phyloP scores from a whole-genome alignment of 805 yeast species.

The Cyberlindnera maclurae region DNA sequence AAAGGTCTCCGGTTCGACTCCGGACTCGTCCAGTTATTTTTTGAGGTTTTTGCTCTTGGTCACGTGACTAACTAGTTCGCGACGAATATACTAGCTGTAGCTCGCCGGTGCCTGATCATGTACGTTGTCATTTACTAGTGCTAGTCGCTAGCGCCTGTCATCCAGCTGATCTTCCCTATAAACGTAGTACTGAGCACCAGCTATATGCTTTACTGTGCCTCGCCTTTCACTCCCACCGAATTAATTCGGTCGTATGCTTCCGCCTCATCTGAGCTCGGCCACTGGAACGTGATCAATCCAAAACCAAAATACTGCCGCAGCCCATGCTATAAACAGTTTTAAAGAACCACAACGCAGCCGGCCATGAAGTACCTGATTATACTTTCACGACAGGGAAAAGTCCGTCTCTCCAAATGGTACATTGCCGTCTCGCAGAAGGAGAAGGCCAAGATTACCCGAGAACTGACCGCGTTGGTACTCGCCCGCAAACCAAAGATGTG shows the following conservation, averaged over 20 bases:
- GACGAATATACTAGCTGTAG: not conserved
- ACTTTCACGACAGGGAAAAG: conserved; percentile 92
- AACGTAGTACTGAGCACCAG: too few species aligned
- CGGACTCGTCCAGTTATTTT: conserved; percentile 58
- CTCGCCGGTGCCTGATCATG: too few species aligned
- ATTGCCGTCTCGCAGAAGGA: conserved; percentile 77
- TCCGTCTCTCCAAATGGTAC: conserved; percentile 92
- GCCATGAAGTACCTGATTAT: conserved; percentile 66
- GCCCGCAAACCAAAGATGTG: conserved; percentile 92
- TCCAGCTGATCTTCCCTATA: too few species aligned
- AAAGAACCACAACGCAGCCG: not conserved
- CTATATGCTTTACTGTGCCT: too few species aligned
- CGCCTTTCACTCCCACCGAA: too few species aligned
- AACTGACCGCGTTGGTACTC: conserved; percentile 77
- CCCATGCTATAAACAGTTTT: too few species aligned
- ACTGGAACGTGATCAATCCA: too few species aligned
- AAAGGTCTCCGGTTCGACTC: conserved; percentile 76
- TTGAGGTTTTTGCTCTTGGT: conserved; percentile 19
- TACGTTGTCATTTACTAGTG: too few species aligned
- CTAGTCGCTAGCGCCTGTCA: too few species aligned
- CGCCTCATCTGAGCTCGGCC: too few species aligned
- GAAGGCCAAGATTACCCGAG: conserved; percentile 75
- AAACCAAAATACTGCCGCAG: too few species aligned
- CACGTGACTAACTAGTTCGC: not conserved
- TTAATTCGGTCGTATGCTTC: too few species aligned